A percentile compares a stretch with the other conserved stretches of the same genome.
These are phyloP conservation scores for Pyrus betulifolia DNA, from an alignment of 306 rosid genomes.

Conservation along the genomic window DNA sequence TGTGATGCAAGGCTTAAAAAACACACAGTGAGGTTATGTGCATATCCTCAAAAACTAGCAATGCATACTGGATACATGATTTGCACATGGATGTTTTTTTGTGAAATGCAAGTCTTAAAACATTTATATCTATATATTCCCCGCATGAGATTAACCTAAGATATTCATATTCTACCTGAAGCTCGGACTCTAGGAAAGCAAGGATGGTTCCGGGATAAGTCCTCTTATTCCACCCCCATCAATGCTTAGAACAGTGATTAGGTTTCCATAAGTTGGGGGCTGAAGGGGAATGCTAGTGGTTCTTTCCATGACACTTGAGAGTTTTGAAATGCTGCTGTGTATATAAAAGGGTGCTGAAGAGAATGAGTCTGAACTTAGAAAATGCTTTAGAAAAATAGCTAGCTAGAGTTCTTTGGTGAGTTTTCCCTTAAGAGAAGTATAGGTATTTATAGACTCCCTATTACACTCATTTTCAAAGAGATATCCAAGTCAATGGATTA, in stretches of 20 bases:
- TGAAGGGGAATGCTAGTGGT: constrained; percentile 20
- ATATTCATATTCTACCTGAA: constrained; percentile 22
- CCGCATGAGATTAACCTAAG: not conserved
- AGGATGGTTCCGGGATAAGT: constrained; percentile 62
- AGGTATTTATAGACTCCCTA: constrained; percentile 3
- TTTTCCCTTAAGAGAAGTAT: not conserved
- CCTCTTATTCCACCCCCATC: constrained; percentile 90
- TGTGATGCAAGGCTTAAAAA: not conserved
- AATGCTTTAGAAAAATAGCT: not conserved
- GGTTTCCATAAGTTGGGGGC: constrained; percentile 57
- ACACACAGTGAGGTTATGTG: not conserved
- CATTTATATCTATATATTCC: not conserved
- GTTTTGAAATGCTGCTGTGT: not conserved
- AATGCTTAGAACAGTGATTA: constrained; percentile 60
- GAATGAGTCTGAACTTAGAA: not conserved
- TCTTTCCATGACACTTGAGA: constrained; percentile 9
- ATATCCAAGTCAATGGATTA: not conserved
- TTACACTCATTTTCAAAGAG: not conserved
- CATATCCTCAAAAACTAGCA: not conserved
- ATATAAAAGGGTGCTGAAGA: not conserved
- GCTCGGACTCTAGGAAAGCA: constrained; percentile 51
- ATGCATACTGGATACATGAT: not conserved
- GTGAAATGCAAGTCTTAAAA: not conserved
- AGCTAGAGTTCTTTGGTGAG: constrained; percentile 1
- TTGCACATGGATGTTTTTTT: not conserved